Percentiles rank a stretch among this genome's conserved stretches.
Conservation (phyloP, 352 stramenopile species). For the Pythium rishiriense region DNA sequence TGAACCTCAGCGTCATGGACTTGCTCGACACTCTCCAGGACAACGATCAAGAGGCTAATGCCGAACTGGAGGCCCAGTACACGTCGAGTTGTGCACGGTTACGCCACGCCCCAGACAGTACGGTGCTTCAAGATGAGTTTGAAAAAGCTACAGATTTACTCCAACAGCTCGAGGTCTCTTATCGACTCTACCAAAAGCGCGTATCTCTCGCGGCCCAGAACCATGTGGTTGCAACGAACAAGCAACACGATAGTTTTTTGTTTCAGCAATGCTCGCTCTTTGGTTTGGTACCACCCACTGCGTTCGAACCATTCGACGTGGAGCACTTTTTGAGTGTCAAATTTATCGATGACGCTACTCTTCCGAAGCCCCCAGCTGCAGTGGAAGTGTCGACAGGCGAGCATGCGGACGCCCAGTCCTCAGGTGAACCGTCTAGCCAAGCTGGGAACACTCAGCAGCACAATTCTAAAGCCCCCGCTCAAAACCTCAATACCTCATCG, state of each 20-base stretch:
- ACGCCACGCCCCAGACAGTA: slow-evolving; percentile 72
- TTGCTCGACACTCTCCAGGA: slow-evolving; percentile 77
- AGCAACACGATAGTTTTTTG: slow-evolving; percentile 50
- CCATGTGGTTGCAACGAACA: slow-evolving; percentile 50
- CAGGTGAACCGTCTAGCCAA: slow-evolving; percentile 1
- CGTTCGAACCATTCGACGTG: slow-evolving; percentile 33
- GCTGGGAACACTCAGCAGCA: background rate
- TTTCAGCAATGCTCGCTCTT: slow-evolving; percentile 51
- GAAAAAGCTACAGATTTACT: slow-evolving; percentile 50
- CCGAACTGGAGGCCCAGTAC: slow-evolving; percentile 53
- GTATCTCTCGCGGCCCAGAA: slow-evolving; percentile 45
- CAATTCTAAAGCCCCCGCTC: background rate
- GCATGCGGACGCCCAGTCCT: background rate
- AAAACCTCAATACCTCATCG: background rate
- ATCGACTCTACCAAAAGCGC: slow-evolving; percentile 69
- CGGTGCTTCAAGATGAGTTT: slow-evolving; percentile 62
- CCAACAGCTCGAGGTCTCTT: slow-evolving; percentile 68
- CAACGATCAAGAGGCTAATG: slow-evolving; percentile 52
- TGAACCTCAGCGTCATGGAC: slow-evolving; percentile 71
- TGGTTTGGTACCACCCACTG: slow-evolving; percentile 26
- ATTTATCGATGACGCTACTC: slow-evolving; percentile 42
- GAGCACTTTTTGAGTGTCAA: slow-evolving; percentile 52
- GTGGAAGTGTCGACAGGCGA: slow-evolving; percentile 12
- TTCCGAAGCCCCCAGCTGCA: background rate
- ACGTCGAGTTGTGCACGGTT: slow-evolving; percentile 46